These are phyloP conservation scores for Marasmius oreades DNA, from an alignment of 1,284 basidiomycete species.

Conservation along the genomic window DNA sequence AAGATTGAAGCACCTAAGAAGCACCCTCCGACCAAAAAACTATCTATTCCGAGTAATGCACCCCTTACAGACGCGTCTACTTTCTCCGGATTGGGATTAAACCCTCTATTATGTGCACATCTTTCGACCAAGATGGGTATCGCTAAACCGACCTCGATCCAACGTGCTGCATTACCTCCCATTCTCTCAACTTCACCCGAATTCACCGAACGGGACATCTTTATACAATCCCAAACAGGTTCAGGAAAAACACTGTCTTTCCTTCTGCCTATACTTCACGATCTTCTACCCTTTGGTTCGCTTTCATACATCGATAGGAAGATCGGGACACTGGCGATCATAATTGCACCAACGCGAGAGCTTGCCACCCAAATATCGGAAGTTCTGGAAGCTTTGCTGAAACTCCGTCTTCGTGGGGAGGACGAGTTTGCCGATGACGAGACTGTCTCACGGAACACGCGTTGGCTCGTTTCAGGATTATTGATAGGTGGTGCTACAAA, in stretches of 20 bases:
- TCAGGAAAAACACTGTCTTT: conserved; percentile 97
- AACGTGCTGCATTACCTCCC: conserved; percentile 77
- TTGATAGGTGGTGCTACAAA: conserved; percentile 81
- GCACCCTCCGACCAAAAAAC: conserved; percentile 23
- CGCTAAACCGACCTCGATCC: conserved; percentile 87
- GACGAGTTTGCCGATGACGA: conserved; percentile 50
- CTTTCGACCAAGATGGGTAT: conserved; percentile 82
- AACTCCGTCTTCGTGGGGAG: conserved; percentile 45
- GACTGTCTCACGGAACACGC: conserved; percentile 58
- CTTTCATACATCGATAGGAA: conserved; percentile 84
- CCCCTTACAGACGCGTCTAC: conserved; percentile 72
- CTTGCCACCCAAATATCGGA: conserved; percentile 94
- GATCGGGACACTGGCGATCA: conserved; percentile 92
- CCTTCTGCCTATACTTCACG: conserved; percentile 93
- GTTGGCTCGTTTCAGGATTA: conserved; percentile 93
- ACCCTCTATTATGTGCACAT: conserved; percentile 81
- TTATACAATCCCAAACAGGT: conserved; percentile 97
- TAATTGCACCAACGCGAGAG: conserved; percentile 94
- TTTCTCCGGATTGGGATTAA: conserved; percentile 74
- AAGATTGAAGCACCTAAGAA: conserved; percentile 46
- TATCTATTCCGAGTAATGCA: conserved; percentile 75
- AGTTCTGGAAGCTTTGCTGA: conserved; percentile 14
- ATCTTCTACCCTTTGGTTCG: conserved; percentile 85
- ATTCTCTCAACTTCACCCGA: conserved; percentile 50
- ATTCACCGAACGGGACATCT: conserved; percentile 68